These are phyloP conservation scores for Globisporangium megalacanthum DNA, from an alignment of 352 stramenopile genomes.

Conservation along the genomic window DNA sequence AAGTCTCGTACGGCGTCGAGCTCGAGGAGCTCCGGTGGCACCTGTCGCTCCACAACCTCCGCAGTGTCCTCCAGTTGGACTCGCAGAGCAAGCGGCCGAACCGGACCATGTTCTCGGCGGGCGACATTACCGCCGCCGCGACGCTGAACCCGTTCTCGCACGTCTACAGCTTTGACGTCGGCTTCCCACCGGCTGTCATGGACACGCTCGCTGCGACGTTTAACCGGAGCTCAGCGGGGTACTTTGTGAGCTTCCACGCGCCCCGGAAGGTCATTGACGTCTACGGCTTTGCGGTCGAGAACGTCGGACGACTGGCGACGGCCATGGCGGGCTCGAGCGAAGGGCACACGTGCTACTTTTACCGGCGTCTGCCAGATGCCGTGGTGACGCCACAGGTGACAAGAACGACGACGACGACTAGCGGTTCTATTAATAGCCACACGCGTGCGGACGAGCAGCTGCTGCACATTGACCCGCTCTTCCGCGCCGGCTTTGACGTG, in stretches of 20 bases:
- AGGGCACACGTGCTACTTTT: conserved; percentile 97
- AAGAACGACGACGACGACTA: not conserved
- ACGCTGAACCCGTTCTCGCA: conserved; percentile 97
- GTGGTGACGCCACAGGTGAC: conserved; percentile 6
- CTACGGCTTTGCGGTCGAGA: conserved; percentile 93
- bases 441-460: conserved; percentile 13
- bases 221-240: conserved; percentile 85
- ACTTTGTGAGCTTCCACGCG: conserved; percentile 95
- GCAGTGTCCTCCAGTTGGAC: conserved; percentile 78
- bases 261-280: conserved; percentile 90
- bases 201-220: conserved; percentile 91
- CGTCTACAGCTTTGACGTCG: conserved; percentile 98
- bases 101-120: conserved; percentile 87
- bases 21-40: conserved; percentile 94
- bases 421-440: not conserved
- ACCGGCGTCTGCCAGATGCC: conserved; percentile 42
- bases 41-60: conserved; percentile 91
- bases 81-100: conserved; percentile 38
- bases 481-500: conserved; percentile 72
- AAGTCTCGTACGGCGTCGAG: conserved; percentile 95
- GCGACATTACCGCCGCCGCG: conserved; percentile 92
- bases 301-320: conserved; percentile 83
- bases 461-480: conserved; percentile 72
- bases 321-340: conserved; percentile 96
- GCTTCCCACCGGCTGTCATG: conserved; percentile 95